Conservation (phyloP, 2,329 filamentous ascomycete genomes). For the Chrysoporthe deuterocubensis region DNA sequence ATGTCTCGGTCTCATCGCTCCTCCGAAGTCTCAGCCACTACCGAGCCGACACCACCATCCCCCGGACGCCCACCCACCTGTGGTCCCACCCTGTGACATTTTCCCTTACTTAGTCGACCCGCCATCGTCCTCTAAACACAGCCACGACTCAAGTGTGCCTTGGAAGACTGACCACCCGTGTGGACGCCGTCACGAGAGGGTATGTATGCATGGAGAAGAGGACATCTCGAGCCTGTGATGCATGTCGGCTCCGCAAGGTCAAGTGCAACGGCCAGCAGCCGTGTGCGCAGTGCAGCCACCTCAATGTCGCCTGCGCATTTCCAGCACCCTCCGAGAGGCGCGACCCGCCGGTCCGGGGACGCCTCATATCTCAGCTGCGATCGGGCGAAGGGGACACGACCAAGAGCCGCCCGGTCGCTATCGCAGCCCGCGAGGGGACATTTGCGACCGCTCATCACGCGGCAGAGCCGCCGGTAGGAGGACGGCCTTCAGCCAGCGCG, state of each 20-base stretch:
- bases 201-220: slow-evolving; percentile 4
- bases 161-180: no score
- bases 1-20: no score
- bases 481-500: not conserved
- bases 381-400: not conserved
- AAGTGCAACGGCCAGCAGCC: slow-evolving; percentile 43
- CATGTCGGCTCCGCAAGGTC: slow-evolving; percentile 32
- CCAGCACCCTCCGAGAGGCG: slow-evolving; percentile 41
- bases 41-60: no score
- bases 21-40: no score
- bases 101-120: no score
- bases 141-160: no score
- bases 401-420: not conserved
- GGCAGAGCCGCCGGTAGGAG: not conserved
- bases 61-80: not conserved
- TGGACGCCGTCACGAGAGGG: no score
- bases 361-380: not conserved
- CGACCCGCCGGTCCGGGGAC: not conserved
- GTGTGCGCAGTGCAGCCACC: slow-evolving; percentile 48
- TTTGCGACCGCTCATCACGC: not conserved
- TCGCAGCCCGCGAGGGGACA: not conserved
- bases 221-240: slow-evolving; percentile 25
- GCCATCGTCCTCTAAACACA: no score
- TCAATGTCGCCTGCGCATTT: slow-evolving; percentile 51
- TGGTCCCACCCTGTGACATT: not conserved